These are phyloP conservation scores for Capillidium heterosporum DNA, from an alignment of 371 early-diverging fungal genomes.

Conservation along the genomic window DNA sequence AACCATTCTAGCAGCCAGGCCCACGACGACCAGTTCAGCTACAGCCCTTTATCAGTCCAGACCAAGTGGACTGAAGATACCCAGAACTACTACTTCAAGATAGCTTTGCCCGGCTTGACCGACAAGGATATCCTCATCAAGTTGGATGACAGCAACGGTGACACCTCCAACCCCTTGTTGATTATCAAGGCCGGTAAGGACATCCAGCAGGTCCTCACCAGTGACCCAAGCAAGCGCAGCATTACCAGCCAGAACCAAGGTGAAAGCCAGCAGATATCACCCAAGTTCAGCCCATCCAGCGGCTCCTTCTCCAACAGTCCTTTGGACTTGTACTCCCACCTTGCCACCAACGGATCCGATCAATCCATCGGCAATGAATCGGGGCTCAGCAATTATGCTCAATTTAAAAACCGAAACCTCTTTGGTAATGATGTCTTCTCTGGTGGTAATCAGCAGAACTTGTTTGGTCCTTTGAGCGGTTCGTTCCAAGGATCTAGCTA, in stretches of 20 bases:
- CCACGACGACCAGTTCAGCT: not conserved
- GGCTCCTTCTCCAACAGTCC: no score
- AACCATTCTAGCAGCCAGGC: no score
- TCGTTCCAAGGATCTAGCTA: not conserved
- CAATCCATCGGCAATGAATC: no score
- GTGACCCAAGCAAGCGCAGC: no score
- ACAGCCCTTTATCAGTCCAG: not conserved
- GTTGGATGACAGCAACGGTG: not conserved
- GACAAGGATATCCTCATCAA: not conserved
- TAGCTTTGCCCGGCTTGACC: slow-evolving; percentile 1
- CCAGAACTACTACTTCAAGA: not conserved
- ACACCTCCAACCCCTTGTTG: not conserved
- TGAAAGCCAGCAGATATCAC: no score
- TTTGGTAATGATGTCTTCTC: not conserved
- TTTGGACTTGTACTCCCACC: no score
- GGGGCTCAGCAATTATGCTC: no score
- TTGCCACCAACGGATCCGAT: not conserved
- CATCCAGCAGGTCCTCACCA: not conserved
- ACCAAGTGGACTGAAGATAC: slow-evolving; percentile 2
- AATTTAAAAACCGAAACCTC: no score
- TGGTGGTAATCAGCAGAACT: not conserved
- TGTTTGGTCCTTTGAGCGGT: no score
- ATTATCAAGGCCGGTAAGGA: not conserved
- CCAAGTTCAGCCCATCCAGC: no score
- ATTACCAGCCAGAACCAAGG: no score